Conservation (phyloP, 1,284 basidiomycete genomes). For the Ceratobasidium sp. region DNA sequence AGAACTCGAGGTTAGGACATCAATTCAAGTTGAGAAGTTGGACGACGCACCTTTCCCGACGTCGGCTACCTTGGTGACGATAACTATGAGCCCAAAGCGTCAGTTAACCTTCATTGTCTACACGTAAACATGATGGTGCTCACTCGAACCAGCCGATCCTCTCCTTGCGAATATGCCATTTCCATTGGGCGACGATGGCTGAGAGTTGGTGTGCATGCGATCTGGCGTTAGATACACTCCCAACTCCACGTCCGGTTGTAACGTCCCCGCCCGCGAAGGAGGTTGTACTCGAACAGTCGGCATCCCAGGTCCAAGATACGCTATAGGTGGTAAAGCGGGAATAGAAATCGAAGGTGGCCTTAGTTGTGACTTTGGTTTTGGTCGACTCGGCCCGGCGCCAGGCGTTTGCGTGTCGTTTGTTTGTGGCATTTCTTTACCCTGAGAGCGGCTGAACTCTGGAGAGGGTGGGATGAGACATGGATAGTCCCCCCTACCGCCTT, state of each 20-base stretch:
- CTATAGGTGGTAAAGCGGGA: background rate
- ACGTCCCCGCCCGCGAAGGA: slow-evolving; percentile 5
- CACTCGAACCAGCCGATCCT: background rate
- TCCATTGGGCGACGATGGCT: background rate
- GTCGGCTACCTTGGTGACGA: background rate
- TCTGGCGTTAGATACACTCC: background rate
- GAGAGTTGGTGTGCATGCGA: background rate
- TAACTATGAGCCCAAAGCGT: background rate
- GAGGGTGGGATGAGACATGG: too few relatives aligned
- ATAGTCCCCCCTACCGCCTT: too few relatives aligned
- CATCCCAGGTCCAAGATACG: background rate
- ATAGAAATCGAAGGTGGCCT: slow-evolving; percentile 5
- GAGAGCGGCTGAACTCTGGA: too few relatives aligned
- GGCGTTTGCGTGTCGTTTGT: too few relatives aligned
- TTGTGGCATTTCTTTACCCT: too few relatives aligned
- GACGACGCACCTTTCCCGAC: background rate
- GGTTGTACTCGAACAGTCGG: background rate
- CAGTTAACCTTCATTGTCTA: background rate
- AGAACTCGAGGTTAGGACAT: background rate
- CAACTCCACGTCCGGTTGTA: slow-evolving; percentile 16
- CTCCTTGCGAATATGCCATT: background rate
- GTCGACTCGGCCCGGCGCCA: too few relatives aligned
- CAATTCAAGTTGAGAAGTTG: background rate
- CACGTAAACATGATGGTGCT: background rate
- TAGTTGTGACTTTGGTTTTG: too few relatives aligned